Conservation (phyloP, 129 eudicot genomes). For the Chrysanthemum lavandulifolium region DNA sequence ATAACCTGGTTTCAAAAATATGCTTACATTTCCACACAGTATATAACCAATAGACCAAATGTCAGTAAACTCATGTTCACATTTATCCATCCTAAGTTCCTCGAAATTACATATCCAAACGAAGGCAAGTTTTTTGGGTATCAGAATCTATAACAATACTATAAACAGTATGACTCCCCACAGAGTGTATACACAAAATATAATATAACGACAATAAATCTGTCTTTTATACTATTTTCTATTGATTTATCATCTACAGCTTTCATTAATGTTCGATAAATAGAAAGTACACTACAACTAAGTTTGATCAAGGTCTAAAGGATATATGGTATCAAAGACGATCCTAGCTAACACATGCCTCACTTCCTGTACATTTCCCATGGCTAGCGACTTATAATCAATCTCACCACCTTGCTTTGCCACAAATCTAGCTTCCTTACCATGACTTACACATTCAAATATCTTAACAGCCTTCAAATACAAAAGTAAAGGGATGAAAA, state of each 20-base stretch:
- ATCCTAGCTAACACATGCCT: slow-evolving; percentile 87
- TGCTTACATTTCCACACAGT: too few species aligned
- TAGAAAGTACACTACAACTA: not conserved
- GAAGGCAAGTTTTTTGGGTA: too few species aligned
- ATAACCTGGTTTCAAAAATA: too few species aligned
- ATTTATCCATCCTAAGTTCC: too few species aligned
- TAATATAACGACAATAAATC: too few species aligned
- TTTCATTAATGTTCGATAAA: not conserved
- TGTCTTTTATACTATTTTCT: not conserved
- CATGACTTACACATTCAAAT: slow-evolving; percentile 65
- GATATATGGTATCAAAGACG: slow-evolving; percentile 79
- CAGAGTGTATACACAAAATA: too few species aligned
- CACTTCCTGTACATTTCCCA: slow-evolving; percentile 72
- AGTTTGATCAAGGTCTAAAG: slow-evolving; percentile 25
- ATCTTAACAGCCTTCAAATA: slow-evolving; percentile 59
- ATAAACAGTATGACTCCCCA: too few species aligned
- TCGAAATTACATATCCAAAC: too few species aligned
- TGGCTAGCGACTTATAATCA: slow-evolving; percentile 57
- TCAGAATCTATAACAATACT: too few species aligned
- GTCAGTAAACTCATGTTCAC: too few species aligned
- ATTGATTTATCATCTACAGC: not conserved
- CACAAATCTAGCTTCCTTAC: slow-evolving; percentile 50
- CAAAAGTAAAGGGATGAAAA: slow-evolving; percentile 52
- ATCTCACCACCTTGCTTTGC: slow-evolving; percentile 73
- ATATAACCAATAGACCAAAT: too few species aligned